phyloP scores from a whole-genome alignment of 2,329 filamentous ascomycete species.

The Nemania sp. region DNA sequence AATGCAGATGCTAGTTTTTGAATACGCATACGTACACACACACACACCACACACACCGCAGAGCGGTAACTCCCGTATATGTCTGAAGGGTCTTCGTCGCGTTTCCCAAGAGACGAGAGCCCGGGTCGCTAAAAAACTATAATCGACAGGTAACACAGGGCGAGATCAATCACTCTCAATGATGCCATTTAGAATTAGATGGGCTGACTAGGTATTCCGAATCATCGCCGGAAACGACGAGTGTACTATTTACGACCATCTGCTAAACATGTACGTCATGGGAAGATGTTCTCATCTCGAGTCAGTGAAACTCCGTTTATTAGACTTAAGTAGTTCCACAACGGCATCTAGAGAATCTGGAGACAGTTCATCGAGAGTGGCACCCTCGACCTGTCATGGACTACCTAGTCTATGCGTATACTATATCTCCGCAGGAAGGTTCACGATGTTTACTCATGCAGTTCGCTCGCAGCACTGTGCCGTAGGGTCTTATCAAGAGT shows the following conservation, averaged over 20 bases:
- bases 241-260: neutral
- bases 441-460: neutral
- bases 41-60: neutral
- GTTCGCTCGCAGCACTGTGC: conserved; percentile 11
- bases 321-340: conserved; percentile 22
- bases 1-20: neutral
- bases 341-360: conserved; percentile 23
- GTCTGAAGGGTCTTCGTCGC: neutral
- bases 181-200: neutral
- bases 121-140: neutral
- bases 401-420: neutral
- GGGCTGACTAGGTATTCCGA: neutral
- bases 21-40: neutral
- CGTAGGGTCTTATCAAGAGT: neutral
- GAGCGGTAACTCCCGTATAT: conserved; percentile 14
- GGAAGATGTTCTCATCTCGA: conserved; percentile 1
- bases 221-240: neutral
- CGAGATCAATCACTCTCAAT: neutral
- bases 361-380: conserved; percentile 12
- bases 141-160: neutral
- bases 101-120: conserved; percentile 11
- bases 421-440: conserved; percentile 1
- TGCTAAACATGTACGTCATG: neutral
- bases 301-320: conserved; percentile 15
- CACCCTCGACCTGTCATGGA: conserved; percentile 4